phyloP scores from a whole-genome alignment of 768 basidiomycete genomes.

The Brasilioporus rufonigricans region DNA sequence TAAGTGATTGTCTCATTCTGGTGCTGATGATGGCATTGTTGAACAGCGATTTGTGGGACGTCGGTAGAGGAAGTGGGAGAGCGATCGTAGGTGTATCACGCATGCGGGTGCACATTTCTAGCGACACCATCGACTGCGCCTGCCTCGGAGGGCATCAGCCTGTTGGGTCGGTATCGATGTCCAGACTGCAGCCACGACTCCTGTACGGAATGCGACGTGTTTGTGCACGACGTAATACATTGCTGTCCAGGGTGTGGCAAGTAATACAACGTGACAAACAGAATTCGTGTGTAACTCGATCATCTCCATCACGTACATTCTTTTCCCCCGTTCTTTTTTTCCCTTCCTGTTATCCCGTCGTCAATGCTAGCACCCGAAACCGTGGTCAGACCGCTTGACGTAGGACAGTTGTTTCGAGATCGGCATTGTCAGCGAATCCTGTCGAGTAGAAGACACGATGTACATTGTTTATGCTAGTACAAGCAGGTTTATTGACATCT shows the following conservation, averaged over 20 bases:
- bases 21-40: conserved; percentile 1
- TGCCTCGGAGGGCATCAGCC: conserved; percentile 68
- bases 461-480: background rate
- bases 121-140: conserved; percentile 36
- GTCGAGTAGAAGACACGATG: too few species aligned
- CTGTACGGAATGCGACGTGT: conserved; percentile 72
- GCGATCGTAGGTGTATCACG: conserved; percentile 57
- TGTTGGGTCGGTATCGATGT: conserved; percentile 86
- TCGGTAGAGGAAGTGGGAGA: conserved; percentile 37
- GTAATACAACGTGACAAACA: conserved; percentile 25
- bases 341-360: too few species aligned
- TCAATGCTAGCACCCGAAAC: too few species aligned
- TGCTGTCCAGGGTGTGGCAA: background rate
- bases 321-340: too few species aligned
- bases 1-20: conserved; percentile 41
- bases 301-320: too few species aligned
- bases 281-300: too few species aligned
- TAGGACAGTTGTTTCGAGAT: too few species aligned
- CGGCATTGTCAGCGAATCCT: background rate
- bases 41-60: conserved; percentile 30
- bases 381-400: too few species aligned
- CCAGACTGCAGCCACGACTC: conserved; percentile 84
- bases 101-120: conserved; percentile 75
- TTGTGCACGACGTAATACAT: background rate
- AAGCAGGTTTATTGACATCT: background rate